phyloP scores from a whole-genome alignment of 2,329 filamentous ascomycete species.

The Paecilomyces sp. region DNA sequence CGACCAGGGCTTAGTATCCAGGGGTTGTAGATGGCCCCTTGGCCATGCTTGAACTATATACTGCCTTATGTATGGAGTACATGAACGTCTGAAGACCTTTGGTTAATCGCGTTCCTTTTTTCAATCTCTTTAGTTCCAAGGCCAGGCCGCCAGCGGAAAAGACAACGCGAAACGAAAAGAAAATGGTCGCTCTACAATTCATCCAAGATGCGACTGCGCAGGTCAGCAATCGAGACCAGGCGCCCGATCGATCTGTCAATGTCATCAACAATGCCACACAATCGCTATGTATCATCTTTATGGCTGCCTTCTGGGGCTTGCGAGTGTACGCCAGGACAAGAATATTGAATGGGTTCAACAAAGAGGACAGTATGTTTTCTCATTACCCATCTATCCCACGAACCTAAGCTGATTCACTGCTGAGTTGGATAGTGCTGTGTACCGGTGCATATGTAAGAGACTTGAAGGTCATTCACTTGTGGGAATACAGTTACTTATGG shows the following conservation, averaged over 20 bases:
- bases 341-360: constrained; percentile 15
- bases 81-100: too few species aligned
- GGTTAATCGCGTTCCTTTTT: not conserved
- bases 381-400: not conserved
- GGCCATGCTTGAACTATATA: not conserved
- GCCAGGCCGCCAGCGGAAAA: not conserved
- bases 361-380: constrained; percentile 19
- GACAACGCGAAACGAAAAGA: not conserved
- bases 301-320: constrained; percentile 17
- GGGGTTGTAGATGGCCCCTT: not conserved
- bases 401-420: not conserved
- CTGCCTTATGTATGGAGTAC: not conserved
- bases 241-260: constrained; percentile 15
- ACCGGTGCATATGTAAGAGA: not conserved
- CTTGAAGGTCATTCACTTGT: not conserved
- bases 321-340: constrained; percentile 16
- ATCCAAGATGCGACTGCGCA: not conserved
- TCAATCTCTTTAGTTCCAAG: not conserved
- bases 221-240: not conserved
- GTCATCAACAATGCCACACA: constrained; percentile 19
- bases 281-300: constrained; percentile 18
- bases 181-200: not conserved
- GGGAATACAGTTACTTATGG: not conserved
- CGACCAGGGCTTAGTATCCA: not conserved
- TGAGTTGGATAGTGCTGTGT: not conserved